Conservation (phyloP, 1,284 basidiomycete genomes). For the Farysia itapuensis region DNA sequence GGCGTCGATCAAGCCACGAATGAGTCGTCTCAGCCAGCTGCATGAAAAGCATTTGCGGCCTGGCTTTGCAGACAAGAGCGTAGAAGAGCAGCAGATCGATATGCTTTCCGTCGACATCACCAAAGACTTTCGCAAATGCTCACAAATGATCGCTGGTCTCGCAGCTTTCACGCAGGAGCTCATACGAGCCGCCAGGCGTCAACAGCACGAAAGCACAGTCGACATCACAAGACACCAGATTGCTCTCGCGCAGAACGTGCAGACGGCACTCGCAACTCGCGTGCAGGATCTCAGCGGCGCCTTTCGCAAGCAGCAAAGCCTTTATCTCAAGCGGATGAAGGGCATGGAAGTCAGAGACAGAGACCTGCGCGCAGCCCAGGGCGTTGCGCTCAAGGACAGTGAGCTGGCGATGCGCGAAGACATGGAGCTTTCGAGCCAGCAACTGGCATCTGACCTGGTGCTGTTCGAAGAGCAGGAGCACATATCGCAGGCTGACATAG, state of each 20-base stretch:
- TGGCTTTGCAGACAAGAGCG: conserved; percentile 88
- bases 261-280: conserved; percentile 88
- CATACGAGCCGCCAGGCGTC: conserved; percentile 62
- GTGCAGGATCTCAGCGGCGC: conserved; percentile 87
- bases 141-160: conserved; percentile 39
- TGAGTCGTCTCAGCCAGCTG: conserved; percentile 78
- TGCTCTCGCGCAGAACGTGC: conserved; percentile 83
- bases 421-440: conserved; percentile 37
- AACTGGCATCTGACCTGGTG: conserved; percentile 8
- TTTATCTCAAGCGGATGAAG: conserved; percentile 86
- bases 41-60: conserved; percentile 94
- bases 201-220: neutral
- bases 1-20: conserved; percentile 35
- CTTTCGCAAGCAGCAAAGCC: conserved; percentile 96
- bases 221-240: conserved; percentile 49
- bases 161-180: conserved; percentile 62
- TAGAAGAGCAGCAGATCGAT: conserved; percentile 93
- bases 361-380: conserved; percentile 33
- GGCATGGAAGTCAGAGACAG: conserved; percentile 63
- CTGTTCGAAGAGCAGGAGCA: conserved; percentile 13
- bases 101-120: conserved; percentile 83
- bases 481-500: conserved; percentile 4
- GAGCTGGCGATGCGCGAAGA: conserved; percentile 51
- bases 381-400: conserved; percentile 30
- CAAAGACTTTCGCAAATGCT: conserved; percentile 47